Percentiles rank a stretch among this genome's conserved stretches.
Conservation (phyloP, 2,329 filamentous ascomycete genomes). For the Myriosclerotinia curreyana region DNA sequence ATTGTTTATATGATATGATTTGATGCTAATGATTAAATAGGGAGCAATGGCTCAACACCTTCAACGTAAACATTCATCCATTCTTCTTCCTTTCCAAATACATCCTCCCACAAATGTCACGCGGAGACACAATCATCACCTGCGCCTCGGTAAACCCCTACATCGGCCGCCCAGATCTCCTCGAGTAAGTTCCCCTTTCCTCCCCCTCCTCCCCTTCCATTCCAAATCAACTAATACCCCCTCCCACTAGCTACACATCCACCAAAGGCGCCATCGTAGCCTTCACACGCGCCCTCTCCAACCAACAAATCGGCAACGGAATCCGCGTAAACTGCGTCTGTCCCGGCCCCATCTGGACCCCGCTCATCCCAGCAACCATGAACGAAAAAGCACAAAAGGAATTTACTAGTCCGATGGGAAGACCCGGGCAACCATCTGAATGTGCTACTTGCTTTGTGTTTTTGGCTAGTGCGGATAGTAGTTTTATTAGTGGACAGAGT, state of each 20-base stretch:
- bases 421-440: slow-evolving; percentile 76
- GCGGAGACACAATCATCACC: slow-evolving; percentile 78
- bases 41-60: slow-evolving; percentile 76
- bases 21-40: slow-evolving; percentile 41
- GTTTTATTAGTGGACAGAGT: slow-evolving; percentile 70
- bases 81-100: slow-evolving; percentile 82
- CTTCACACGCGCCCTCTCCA: slow-evolving; percentile 74
- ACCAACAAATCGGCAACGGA: slow-evolving; percentile 68
- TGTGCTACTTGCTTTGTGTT: slow-evolving; percentile 81
- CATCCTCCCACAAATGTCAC: slow-evolving; percentile 67
- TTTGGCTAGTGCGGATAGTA: slow-evolving; percentile 70
- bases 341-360: slow-evolving; percentile 77
- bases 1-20: not conserved
- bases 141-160: slow-evolving; percentile 83
- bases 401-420: slow-evolving; percentile 71
- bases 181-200: slow-evolving; percentile 48
- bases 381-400: slow-evolving; percentile 65
- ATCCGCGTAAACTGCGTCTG: slow-evolving; percentile 76
- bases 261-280: slow-evolving; percentile 76
- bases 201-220: not conserved
- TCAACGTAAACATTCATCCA: slow-evolving; percentile 79
- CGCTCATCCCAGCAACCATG: slow-evolving; percentile 73
- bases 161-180: slow-evolving; percentile 72
- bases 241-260: slow-evolving; percentile 58
- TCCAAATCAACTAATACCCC: not conserved